Conservation (phyloP, 1,284 basidiomycete genomes). For the Heterobasidion irregulare region DNA sequence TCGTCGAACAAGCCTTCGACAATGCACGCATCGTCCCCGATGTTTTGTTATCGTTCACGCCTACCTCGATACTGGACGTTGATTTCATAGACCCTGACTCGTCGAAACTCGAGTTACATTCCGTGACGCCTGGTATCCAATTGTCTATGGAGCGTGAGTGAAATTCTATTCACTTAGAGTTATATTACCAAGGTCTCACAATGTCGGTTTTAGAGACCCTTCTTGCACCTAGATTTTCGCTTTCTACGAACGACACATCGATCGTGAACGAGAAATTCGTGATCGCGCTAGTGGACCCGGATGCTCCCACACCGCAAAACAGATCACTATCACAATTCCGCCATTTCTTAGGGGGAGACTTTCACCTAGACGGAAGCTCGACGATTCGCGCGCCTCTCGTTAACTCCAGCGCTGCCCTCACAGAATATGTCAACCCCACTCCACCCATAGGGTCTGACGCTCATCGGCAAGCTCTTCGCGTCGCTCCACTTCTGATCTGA, state of each 20-base stretch:
- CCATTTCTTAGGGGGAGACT: constrained; percentile 36
- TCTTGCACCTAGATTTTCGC: constrained; percentile 26
- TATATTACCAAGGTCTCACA: not conserved
- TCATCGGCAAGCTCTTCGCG: constrained; percentile 29
- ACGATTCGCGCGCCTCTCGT: constrained; percentile 14
- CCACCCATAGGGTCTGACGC: constrained; percentile 38
- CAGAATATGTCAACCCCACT: constrained; percentile 27
- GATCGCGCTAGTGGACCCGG: constrained; percentile 38
- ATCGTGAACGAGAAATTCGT: constrained; percentile 27
- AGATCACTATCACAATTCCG: constrained; percentile 31
- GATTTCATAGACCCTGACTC: constrained; percentile 22
- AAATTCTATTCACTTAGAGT: not conserved
- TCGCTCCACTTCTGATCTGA: not conserved
- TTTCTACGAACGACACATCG: constrained; percentile 21
- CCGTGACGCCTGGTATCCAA: constrained; percentile 29
- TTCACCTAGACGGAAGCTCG: constrained; percentile 20
- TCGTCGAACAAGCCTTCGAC: constrained; percentile 29
- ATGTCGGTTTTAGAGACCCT: constrained; percentile 25
- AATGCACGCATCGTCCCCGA: constrained; percentile 31
- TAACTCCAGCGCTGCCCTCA: constrained; percentile 34
- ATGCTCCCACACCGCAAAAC: constrained; percentile 38
- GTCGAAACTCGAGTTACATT: constrained; percentile 18
- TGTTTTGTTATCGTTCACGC: constrained; percentile 30
- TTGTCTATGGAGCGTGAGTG: constrained; percentile 33
- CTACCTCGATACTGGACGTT: constrained; percentile 25